Evolutionary conservation across 495 filamentous ascomycete species (phyloP).

Genomic region (Elasticomyces elasticus): DNA sequence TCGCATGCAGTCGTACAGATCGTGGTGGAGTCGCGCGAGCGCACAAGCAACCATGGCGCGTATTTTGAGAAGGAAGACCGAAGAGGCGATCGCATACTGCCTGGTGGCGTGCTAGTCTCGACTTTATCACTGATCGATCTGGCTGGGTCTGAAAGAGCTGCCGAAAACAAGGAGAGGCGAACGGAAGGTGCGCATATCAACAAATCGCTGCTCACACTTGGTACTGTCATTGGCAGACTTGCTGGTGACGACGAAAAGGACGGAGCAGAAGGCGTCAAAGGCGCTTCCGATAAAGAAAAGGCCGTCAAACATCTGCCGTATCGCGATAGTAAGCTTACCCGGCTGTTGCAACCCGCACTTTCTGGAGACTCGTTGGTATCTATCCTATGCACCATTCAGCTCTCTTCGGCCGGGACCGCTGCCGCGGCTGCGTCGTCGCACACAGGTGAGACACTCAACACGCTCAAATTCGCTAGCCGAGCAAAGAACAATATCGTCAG

Average conservation of each 20-base stretch:
- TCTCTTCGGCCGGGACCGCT: conserved; percentile 48
- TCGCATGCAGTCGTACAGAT: conserved; percentile 98
- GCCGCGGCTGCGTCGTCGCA: conserved; percentile 52
- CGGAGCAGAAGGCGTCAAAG: conserved; percentile 39
- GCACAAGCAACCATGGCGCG: conserved; percentile 36
- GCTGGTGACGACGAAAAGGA: conserved; percentile 78
- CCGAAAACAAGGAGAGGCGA: conserved; percentile 86
- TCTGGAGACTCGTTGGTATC: conserved; percentile 91
- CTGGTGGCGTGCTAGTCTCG: conserved; percentile 89
- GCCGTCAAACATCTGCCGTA: conserved; percentile 88
- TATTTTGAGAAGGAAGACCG: conserved; percentile 31
- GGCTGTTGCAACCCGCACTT: conserved; percentile 82
- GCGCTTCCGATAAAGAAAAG: conserved; percentile 45
- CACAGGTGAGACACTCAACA: conserved; percentile 84
- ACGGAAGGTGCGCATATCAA: conserved; percentile 98
- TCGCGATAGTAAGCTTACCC: conserved; percentile 91
- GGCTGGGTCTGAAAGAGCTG: conserved; percentile 89
- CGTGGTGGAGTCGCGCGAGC: conserved; percentile 91
- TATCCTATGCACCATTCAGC: conserved; percentile 90
- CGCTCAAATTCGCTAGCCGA: conserved; percentile 89
- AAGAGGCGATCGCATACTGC: conserved; percentile 62
- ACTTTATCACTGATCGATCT: conserved; percentile 93
- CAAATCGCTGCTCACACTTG: conserved; percentile 88
- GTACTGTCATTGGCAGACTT: conserved; percentile 85
- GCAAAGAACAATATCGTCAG: conserved; percentile 97